Evolutionary conservation across 495 filamentous ascomycete genomes (phyloP).

Genomic region (Gamarada debralockiae): DNA sequence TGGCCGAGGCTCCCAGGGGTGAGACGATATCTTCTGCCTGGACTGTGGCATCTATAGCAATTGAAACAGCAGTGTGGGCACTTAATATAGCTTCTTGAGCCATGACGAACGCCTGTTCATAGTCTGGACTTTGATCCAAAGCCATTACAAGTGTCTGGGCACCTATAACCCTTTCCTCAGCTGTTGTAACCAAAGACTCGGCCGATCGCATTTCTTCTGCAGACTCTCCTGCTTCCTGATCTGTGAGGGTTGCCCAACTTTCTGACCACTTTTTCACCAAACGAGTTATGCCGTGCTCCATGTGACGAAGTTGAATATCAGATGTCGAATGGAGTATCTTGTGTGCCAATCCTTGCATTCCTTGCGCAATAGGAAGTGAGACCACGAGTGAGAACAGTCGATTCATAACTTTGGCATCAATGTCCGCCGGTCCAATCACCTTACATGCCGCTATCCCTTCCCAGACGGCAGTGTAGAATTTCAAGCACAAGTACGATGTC

Average conservation of each 20-base stretch:
- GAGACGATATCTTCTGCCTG: background rate
- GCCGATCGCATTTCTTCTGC: background rate
- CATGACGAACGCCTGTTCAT: background rate
- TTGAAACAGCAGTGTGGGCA: background rate
- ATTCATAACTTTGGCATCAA: slow-evolving; percentile 10
- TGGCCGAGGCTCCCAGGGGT: background rate
- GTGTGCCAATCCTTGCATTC: slow-evolving; percentile 1
- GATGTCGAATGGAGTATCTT: slow-evolving; percentile 11
- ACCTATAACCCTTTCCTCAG: background rate
- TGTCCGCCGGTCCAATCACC: slow-evolving; percentile 8
- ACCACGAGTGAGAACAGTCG: slow-evolving; percentile 6
- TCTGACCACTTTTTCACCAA: slow-evolving; percentile 9
- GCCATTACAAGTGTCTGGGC: background rate
- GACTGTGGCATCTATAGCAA: background rate
- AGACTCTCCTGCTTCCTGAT: background rate
- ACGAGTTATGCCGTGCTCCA: background rate
- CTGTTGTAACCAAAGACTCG: background rate
- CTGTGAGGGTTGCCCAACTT: slow-evolving; percentile 10
- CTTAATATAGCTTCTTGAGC: background rate
- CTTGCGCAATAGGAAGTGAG: background rate
- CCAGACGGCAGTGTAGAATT: slow-evolving; percentile 17
- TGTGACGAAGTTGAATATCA: slow-evolving; percentile 1
- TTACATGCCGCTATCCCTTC: slow-evolving; percentile 12
- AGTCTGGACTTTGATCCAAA: background rate
- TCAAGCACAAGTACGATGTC: background rate